Evolutionary conservation across 2,329 filamentous ascomycete genomes (phyloP), one percentile per base, ranked within the genome.

Genomic region (Kalaharituber pfeilii): DNA sequence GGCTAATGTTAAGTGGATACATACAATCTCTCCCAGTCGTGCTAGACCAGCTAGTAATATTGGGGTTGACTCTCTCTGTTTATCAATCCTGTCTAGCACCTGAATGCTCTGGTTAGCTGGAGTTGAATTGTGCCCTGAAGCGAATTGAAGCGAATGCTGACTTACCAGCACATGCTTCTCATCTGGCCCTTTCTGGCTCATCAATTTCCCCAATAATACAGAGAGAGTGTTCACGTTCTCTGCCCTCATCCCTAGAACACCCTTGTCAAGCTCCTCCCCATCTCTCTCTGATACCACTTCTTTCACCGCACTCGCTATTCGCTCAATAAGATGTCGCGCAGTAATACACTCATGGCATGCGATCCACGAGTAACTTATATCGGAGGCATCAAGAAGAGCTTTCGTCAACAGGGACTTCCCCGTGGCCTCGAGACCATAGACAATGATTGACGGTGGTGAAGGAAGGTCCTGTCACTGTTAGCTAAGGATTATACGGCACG

Each of bases 21-120:
- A 63, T 70, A 91, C 85, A 57, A 82, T 75, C 67, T 95, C 87
- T 13, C 84, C 82, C 20, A 98, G 68, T 57, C 88, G 77, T 22
- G 84, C 85, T 58, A 98, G 70, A 11, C 85, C 87, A 28, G 88
- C 81, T 3, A 94, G 70, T 13, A 96, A 69, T 1, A 86, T 94
- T 2, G 79, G 75, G 5, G 84, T 79, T 5, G 83, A 79, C 65
- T 96, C 89, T 63, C 82, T 75, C 67, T 94, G 84, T 58, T 75
- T 77, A 67, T 96, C 89, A 55, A 96, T 81, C 9, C 80, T 85
- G 70, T 96, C 91, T 59, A 96, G 75, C 9, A 95, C 84, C 55
- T 96, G 52, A 49, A 52, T 33, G 15, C 50, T 25, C 27, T 8
- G n/a, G n/a, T n/a, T n/a, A n/a, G n/a, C 47, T 29, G 18, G 9